Base-by-base conservation (phyloP, 2,329 filamentous ascomycete species). In the Nothomitra cinnamomea region DNA sequence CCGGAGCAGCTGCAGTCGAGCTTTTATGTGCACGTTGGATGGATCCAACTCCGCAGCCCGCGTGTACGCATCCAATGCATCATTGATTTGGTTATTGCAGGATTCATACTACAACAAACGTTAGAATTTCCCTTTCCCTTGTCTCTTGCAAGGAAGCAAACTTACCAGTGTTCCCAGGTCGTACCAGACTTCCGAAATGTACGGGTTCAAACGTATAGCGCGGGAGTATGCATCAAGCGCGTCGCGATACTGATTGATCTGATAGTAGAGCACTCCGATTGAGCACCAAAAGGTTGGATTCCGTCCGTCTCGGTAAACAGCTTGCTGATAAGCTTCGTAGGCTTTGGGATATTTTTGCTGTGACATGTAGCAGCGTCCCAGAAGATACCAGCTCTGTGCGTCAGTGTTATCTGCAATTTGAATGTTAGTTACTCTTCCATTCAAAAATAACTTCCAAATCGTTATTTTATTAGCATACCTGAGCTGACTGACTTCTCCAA, bases 241-340 rank as follows among this genome's bases (percentile, higher is more conserved):
- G 72, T 98, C 92, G 56, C 92, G 83, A 70, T 98, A 98, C 71
- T 98, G 92, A 69, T 96, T 98, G 73, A 98, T 98, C 70, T 96
- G 92, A 71, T 96, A 98, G 68, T 98, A 98, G 56, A 98, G 77
- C 15, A 98, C 92, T 66, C 92, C 92, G 65, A 98, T 98, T 8
- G 90, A 96, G 72, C 92, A 96, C 92, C 92, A 98, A 73, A 96
- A 98, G 1, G 92, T 96, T 17, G 92, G 92, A 66, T 96, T 96
- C 60, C 92, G 84, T 35, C 92, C 92, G 66, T 98, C 92, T 55
- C 92, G 87, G 65, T 98, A 98, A 40, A 98, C 92, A 2, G 92
- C 92, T 72, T 98, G 92, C 66, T 98, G 92, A 67, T 96, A 96
- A 4, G 92, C 90, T 65, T 98, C 92, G 62, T 96, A 96, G 0